phyloP scores from a whole-genome alignment of 768 basidiomycete genomes.

The Phanerochaete sordida region DNA sequence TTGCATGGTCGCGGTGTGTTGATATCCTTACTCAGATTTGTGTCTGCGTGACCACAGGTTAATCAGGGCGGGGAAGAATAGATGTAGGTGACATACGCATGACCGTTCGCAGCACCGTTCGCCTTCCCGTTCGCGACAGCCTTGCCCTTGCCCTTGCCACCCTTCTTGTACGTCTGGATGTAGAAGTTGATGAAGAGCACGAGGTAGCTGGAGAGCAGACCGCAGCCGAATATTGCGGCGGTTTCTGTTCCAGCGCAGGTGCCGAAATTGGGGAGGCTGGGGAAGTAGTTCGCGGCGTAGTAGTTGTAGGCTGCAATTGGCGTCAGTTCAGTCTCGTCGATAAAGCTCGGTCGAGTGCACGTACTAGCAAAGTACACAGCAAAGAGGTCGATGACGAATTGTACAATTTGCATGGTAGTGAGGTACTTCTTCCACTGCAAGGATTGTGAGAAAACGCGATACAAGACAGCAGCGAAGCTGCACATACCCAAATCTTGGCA shows the following conservation, averaged over 20 bases:
- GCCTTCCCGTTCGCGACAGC: conserved; percentile 37
- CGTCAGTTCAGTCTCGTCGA: not conserved
- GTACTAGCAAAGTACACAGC: conserved; percentile 93
- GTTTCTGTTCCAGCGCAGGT: conserved; percentile 87
- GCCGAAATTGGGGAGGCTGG: conserved; percentile 61
- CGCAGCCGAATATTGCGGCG: conserved; percentile 88
- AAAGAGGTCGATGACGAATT: conserved; percentile 91
- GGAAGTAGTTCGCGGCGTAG: conserved; percentile 64
- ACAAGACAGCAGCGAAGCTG: not conserved
- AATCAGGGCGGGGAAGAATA: not conserved
- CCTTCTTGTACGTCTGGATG: conserved; percentile 78
- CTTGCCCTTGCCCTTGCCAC: conserved; percentile 38
- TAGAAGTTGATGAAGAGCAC: conserved; percentile 96
- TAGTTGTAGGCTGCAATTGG: conserved; percentile 66
- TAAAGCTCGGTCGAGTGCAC: conserved; percentile 31
- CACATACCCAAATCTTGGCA: conserved; percentile 87
- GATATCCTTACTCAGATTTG: conserved; percentile 31
- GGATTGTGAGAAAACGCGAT: not conserved
- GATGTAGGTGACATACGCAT: conserved; percentile 22
- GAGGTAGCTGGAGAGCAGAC: conserved; percentile 85
- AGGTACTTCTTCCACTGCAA: conserved; percentile 97
- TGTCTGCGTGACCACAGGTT: conserved; percentile 20
- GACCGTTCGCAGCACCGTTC: conserved; percentile 43
- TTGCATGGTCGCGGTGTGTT: not conserved
- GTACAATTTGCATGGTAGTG: conserved; percentile 93